Conservation (phyloP, 2,329 filamentous ascomycete genomes). For the Colletotrichum ledebouriae region DNA sequence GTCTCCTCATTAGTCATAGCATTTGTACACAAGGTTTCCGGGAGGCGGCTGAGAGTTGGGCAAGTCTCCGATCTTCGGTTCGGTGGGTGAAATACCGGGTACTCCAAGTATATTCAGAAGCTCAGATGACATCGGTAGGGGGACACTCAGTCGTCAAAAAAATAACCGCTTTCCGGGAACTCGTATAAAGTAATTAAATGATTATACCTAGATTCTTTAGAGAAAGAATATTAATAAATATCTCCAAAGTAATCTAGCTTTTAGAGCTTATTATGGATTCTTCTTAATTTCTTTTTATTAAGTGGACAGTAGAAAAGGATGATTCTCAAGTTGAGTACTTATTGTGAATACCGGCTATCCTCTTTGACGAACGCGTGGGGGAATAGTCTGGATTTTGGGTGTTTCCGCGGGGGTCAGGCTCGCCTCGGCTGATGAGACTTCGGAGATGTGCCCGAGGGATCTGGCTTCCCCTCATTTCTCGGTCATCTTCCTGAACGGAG, state of each 20-base stretch:
- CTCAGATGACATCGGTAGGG: neutral
- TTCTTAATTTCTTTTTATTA: too few species aligned
- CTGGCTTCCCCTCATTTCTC: conserved; percentile 33
- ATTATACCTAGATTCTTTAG: too few species aligned
- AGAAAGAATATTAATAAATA: too few species aligned
- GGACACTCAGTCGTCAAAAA: too few species aligned
- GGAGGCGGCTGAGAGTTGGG: neutral
- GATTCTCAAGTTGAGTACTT: too few species aligned
- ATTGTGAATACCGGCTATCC: too few species aligned
- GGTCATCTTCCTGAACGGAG: conserved; percentile 31
- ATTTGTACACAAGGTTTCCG: conserved; percentile 21
- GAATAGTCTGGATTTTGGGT: neutral
- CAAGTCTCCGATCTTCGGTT: neutral
- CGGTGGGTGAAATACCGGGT: conserved; percentile 5
- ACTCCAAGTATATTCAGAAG: neutral
- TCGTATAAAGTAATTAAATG: too few species aligned
- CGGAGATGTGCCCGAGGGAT: conserved; percentile 22
- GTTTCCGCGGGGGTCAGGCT: conserved; percentile 11
- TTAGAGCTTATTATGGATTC: too few species aligned
- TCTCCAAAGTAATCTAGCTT: too few species aligned
- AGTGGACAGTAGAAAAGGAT: too few species aligned
- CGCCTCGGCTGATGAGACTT: neutral
- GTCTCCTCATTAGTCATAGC: conserved; percentile 3
- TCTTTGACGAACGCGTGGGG: too few species aligned
- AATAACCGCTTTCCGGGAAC: too few species aligned